Evolutionary conservation across 129 eudicot genomes (phyloP).

Genomic region (Rutidosis leptorrhynchoides): DNA sequence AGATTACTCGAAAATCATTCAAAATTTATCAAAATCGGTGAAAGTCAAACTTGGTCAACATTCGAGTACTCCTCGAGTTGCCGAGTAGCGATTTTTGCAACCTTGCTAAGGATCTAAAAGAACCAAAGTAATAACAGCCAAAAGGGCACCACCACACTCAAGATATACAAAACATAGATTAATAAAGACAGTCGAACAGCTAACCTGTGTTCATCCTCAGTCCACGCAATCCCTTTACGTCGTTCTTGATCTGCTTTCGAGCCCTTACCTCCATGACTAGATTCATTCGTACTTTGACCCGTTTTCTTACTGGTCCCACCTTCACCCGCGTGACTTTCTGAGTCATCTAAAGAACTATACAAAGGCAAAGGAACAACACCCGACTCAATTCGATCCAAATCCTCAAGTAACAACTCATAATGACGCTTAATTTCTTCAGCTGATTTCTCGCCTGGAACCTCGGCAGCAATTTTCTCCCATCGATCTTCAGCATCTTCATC

Average conservation of each 20-base stretch:
- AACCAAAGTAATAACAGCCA: conserved; percentile 13
- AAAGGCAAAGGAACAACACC: conserved; percentile 71
- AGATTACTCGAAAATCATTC: too few species aligned
- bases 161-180: conserved; percentile 3
- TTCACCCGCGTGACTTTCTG: conserved; percentile 42
- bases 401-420: conserved; percentile 74
- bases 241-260: conserved; percentile 85
- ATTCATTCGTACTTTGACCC: conserved; percentile 41
- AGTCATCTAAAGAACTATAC: conserved; percentile 58
- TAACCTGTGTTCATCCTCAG: conserved; percentile 96
- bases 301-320: conserved; percentile 57
- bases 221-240: conserved; percentile 96
- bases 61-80: too few species aligned
- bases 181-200: background rate
- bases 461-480: conserved; percentile 78
- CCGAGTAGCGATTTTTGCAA: too few species aligned
- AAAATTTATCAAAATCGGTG: too few species aligned
- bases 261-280: conserved; percentile 58
- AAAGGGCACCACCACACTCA: background rate
- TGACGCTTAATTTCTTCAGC: conserved; percentile 70
- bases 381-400: conserved; percentile 64
- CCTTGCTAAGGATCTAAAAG: too few species aligned
- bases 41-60: too few species aligned
- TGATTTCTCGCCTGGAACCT: conserved; percentile 61
- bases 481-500: conserved; percentile 62